Percentiles rank a stretch among this genome's conserved stretches.
phyloP scores from a whole-genome alignment of 495 filamentous ascomycete species.

The Lophiostoma macrostomum region DNA sequence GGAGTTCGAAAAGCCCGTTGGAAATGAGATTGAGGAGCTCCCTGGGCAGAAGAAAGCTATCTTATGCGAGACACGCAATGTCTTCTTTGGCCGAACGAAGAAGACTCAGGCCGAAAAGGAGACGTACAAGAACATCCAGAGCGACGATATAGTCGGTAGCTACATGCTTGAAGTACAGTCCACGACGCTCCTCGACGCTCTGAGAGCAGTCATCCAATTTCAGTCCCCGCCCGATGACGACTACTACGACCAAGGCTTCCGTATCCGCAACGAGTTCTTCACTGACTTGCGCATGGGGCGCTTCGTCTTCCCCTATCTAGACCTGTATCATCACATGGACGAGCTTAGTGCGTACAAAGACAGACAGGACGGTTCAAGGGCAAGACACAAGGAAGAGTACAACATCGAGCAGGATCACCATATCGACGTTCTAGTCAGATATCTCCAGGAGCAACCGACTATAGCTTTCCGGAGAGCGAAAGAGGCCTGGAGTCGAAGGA shows the following conservation, averaged over 20 bases:
- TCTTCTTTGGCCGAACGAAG: constrained; percentile 1
- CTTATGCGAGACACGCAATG: not conserved
- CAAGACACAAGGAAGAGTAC: not conserved
- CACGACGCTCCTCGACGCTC: not conserved
- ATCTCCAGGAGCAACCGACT: not conserved
- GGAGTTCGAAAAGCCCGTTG: not conserved
- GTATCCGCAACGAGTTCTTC: not conserved
- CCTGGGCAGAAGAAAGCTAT: not conserved
- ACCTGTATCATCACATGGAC: constrained; percentile 5
- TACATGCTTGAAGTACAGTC: not conserved
- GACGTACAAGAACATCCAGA: not conserved
- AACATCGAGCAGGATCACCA: constrained; percentile 1
- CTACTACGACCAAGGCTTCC: not conserved
- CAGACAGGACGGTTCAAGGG: not conserved
- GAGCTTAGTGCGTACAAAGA: constrained; percentile 6
- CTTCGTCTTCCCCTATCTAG: not conserved
- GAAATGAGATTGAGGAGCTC: not conserved
- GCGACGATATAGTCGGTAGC: not conserved
- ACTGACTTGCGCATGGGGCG: not conserved
- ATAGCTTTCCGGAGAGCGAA: not conserved
- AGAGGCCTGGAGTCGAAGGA: constrained; percentile 13
- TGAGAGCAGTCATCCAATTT: not conserved
- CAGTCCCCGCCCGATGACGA: not conserved
- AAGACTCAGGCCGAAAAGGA: not conserved
- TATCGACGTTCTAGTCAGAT: constrained; percentile 4